phyloP scores from a whole-genome alignment of 176 grass and related monocot genomes.

The Microstegium vimineum region DNA sequence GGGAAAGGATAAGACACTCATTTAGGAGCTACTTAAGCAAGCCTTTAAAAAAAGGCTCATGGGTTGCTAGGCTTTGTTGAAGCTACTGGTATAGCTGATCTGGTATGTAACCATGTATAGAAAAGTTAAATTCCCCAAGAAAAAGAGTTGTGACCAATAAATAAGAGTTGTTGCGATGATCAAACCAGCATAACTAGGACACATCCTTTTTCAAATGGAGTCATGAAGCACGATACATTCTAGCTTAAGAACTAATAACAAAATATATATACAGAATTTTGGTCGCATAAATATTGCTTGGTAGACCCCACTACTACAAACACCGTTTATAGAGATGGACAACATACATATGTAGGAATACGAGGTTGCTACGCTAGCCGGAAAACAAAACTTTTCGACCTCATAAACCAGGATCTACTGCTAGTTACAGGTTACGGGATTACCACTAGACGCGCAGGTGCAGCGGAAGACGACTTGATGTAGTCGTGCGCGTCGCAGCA shows the following conservation, averaged over 20 bases:
- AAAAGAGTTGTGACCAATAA: background rate
- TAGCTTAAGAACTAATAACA: background rate
- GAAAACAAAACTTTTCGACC: too few species aligned
- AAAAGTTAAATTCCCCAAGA: constrained; percentile 5
- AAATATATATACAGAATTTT: background rate
- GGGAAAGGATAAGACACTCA: constrained; percentile 11
- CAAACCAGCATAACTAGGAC: constrained; percentile 17
- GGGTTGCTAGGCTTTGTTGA: background rate
- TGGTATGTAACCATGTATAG: constrained; percentile 7
- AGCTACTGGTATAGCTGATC: background rate
- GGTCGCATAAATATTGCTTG: background rate
- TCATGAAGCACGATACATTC: background rate
- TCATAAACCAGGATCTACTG: too few species aligned
- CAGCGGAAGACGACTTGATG: too few species aligned
- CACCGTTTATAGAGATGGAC: background rate
- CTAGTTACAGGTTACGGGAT: too few species aligned
- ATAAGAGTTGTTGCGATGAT: background rate
- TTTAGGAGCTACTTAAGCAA: constrained; percentile 6
- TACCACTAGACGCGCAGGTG: too few species aligned
- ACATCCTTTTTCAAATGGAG: background rate
- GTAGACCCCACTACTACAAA: background rate
- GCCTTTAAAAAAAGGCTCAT: background rate
- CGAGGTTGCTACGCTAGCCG: too few species aligned
- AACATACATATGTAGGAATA: background rate
- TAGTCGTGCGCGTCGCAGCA: too few species aligned